Evolutionary conservation across 208 protist genomes (phyloP).

Genomic region (Crithidia brevicula): DNA sequence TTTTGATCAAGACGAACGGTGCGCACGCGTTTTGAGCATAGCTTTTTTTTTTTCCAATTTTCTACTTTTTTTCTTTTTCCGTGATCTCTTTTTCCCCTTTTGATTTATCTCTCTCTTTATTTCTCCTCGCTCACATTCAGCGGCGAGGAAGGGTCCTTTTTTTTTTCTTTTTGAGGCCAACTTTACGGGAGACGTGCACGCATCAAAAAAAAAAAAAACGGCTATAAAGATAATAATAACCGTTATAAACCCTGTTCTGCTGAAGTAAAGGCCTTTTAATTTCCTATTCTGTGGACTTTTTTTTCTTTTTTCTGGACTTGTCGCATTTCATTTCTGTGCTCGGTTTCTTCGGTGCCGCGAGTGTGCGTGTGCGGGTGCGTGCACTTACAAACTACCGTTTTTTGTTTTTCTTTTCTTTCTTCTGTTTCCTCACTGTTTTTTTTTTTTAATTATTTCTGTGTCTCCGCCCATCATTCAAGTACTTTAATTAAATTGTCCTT

Average conservation of each 20-base stretch:
- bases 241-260: not conserved
- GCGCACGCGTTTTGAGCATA: not conserved
- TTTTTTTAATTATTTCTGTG: not conserved
- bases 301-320: not conserved
- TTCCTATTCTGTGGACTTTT: not conserved
- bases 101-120: too few species aligned
- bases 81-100: not conserved
- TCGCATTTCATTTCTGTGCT: too few species aligned
- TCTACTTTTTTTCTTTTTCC: not conserved
- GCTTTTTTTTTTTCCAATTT: not conserved
- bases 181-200: not conserved
- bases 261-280: not conserved
- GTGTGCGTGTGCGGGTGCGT: too few species aligned
- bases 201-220: not conserved
- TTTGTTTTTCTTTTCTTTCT: not conserved
- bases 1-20: too few species aligned
- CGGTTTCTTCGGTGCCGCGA: too few species aligned
- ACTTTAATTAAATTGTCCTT: not conserved
- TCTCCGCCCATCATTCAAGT: too few species aligned
- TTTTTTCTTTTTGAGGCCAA: not conserved
- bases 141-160: not conserved
- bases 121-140: not conserved
- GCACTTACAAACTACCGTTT: not conserved
- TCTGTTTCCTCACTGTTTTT: not conserved
- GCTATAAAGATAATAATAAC: too few species aligned